A percentile compares a stretch with the other conserved stretches of the same genome.
Evolutionary conservation across 768 basidiomycete species (phyloP).

Genomic region (Trametes sanguinea): DNA sequence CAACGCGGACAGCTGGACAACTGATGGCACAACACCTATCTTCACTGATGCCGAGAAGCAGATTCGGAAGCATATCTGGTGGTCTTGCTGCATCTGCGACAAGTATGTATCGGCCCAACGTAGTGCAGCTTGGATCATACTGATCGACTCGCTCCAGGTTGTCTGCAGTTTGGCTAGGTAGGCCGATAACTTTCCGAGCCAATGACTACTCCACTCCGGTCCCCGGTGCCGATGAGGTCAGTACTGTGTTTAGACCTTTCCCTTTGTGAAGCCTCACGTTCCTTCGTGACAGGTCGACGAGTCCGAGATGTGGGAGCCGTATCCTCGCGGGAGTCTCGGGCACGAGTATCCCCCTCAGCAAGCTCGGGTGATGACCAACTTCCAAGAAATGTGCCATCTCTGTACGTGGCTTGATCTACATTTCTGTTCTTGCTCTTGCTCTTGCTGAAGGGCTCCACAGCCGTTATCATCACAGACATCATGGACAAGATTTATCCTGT

Average conservation of each 20-base stretch:
- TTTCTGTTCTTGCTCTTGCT: background rate
- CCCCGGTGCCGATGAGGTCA: conserved; percentile 57
- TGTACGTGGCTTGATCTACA: conserved; percentile 43
- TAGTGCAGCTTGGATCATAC: too few species aligned
- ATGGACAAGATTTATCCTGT: conserved; percentile 73
- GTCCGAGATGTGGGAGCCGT: conserved; percentile 54
- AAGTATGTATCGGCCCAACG: conserved; percentile 44
- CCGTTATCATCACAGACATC: conserved; percentile 65
- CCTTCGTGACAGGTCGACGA: conserved; percentile 52
- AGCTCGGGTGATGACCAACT: conserved; percentile 52
- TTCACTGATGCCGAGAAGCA: conserved; percentile 68
- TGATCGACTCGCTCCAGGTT: conserved; percentile 43
- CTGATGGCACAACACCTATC: conserved; percentile 52
- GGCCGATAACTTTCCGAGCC: conserved; percentile 26
- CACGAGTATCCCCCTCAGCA: conserved; percentile 46
- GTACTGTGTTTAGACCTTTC: background rate
- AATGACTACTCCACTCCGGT: conserved; percentile 32
- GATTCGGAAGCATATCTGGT: conserved; percentile 77
- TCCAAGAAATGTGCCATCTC: conserved; percentile 56
- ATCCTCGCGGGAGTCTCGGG: conserved; percentile 42
- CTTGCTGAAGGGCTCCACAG: conserved; percentile 37
- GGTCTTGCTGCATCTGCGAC: conserved; percentile 71
- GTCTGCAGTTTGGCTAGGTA: conserved; percentile 75
- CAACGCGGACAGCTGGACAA: conserved; percentile 73
- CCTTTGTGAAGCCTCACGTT: too few species aligned